Conservation (phyloP, 768 basidiomycete genomes). For the Lactarius pseudohatsudake region DNA sequence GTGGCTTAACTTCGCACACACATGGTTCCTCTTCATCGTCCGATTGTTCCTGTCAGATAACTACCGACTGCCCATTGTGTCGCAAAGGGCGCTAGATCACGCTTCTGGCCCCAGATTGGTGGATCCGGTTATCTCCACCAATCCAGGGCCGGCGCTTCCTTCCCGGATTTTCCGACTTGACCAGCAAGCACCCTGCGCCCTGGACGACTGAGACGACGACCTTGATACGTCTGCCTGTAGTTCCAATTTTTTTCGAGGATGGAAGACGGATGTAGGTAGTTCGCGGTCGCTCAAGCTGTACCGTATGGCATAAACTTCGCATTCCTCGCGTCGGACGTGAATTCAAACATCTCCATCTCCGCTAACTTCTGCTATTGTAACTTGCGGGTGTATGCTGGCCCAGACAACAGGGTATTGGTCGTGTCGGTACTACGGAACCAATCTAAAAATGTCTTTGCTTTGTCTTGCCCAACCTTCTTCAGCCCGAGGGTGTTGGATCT, state of each 20-base stretch:
- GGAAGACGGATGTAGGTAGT: not conserved
- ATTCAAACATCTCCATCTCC: not conserved
- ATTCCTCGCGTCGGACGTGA: not conserved
- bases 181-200: not conserved
- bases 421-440: not conserved
- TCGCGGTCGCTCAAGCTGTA: not conserved
- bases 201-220: not conserved
- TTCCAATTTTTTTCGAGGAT: not conserved
- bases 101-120: too few species aligned
- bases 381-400: not conserved
- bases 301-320: not conserved
- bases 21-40: not conserved
- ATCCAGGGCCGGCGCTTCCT: too few species aligned
- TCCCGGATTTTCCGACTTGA: too few species aligned
- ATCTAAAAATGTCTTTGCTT: not conserved
- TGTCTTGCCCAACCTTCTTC: too few species aligned
- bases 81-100: too few species aligned
- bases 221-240: not conserved
- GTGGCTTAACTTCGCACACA: not conserved
- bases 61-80: too few species aligned
- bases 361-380: too few species aligned
- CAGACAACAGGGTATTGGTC: not conserved
- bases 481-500: not conserved
- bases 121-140: not conserved
- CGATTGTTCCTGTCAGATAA: not conserved